Conservation (phyloP, 2,329 filamentous ascomycete genomes). For the Xylariaceae sp. region DNA sequence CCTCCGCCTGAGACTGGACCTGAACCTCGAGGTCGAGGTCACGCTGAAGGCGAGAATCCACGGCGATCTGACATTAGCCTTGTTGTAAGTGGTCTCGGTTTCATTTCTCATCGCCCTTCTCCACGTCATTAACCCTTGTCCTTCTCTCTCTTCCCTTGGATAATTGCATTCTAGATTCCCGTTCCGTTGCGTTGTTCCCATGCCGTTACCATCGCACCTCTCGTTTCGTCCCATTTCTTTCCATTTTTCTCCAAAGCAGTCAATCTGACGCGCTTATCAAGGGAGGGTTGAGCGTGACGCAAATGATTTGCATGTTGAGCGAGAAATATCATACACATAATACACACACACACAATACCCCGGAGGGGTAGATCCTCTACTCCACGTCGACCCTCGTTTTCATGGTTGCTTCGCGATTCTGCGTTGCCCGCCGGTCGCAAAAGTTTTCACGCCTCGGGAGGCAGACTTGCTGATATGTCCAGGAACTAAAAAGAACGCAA, state of each 20-base stretch:
- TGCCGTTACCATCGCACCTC: neutral
- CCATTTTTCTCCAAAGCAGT: neutral
- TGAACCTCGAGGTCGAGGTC: slow-evolving; percentile 84
- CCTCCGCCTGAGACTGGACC: slow-evolving; percentile 72
- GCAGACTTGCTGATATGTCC: slow-evolving; percentile 20
- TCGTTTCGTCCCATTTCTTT: neutral
- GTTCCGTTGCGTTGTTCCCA: neutral
- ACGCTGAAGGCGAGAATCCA: slow-evolving; percentile 85
- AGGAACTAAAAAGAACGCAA: slow-evolving; percentile 16
- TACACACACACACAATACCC: slow-evolving; percentile 5
- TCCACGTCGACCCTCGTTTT: neutral
- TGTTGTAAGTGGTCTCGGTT: slow-evolving; percentile 53
- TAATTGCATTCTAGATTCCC: neutral
- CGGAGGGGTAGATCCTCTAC: too few species aligned
- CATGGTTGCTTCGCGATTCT: neutral
- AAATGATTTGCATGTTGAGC: slow-evolving; percentile 7
- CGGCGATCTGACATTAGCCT: slow-evolving; percentile 77
- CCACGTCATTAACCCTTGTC: neutral
- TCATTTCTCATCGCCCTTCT: neutral
- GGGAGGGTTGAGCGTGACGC: slow-evolving; percentile 28
- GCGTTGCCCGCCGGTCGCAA: neutral
- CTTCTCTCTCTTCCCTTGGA: neutral
- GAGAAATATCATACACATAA: neutral
- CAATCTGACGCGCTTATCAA: slow-evolving; percentile 28
- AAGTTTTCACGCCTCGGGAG: neutral